Evolutionary conservation across 495 filamentous ascomycete species (phyloP), one percentile per base, ranked within the genome.

Genomic region (Penicillium odoratum): DNA sequence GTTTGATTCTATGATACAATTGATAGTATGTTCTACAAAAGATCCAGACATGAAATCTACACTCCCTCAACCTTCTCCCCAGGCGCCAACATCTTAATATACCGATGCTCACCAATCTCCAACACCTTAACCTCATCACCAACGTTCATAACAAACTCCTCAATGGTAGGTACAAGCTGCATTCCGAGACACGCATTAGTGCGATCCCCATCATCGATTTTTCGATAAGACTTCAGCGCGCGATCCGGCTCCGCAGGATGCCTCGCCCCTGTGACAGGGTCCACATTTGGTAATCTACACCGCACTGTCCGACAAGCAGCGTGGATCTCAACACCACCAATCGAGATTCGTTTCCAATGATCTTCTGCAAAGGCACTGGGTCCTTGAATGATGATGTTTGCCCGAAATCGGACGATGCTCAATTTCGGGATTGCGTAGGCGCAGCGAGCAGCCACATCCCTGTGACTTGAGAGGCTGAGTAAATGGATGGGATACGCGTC

Each of bases 401-500:
- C 84, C 36, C 93, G 84, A 72, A 96, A 97, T 5, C 91, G 85
- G 2, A 81, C 65, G 3, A 87, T 82, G 42, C 85, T 86, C 11
- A 97, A 77, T 43, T 79, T 78, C 0, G 81, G 82, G 30, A 91
- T 82, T 31, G 82, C 77, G 7, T 69, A 61, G 30, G 75, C 75
- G 26, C 92, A 80, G 21, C 68, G 64, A 2, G 57, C 52, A 43
- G 76, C 82, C 7, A 87, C 71, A 53, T 92, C 84, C 7, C 82
- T 83, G 28, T 95, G 79, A 60, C 87, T 92, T 43, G 86, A 77
- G 9, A 97, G 74, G 58, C 85, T 93, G 34, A 95, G 70, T 7
- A 97, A 69, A 64, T 96, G 90, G 30, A 98, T 74, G 4, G 93
- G 92, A 69, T 94, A 98, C 70, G 91, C 87, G 72, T 98, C 93